Evolutionary conservation across 2,329 filamentous ascomycete species (phyloP), one percentile per base, ranked within the genome.

Genomic region (Sphaerulina vaccinii): DNA sequence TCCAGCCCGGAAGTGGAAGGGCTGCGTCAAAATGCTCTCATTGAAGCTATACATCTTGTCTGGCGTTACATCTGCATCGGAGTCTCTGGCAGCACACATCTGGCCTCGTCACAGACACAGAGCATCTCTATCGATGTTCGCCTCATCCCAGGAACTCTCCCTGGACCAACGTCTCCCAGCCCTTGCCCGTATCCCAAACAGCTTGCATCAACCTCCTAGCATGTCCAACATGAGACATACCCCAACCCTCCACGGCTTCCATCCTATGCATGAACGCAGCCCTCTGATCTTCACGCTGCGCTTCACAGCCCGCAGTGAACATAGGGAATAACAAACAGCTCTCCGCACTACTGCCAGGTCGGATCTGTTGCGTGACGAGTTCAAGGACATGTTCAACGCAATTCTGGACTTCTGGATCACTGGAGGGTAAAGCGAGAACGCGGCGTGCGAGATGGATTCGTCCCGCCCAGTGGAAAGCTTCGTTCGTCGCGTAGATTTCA

Each of bases 221-320:
- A 59, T 58, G 51, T 62, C 76, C 69, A 61, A 86, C 86, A 75
- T 92, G 87, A 55, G 82, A 86, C 81, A 92, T 84, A 3, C 88
- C 88, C 57, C 85, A 84, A 4, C 79, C 81, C 70, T 92, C 87
- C 1, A 89, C 80, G 15, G 78, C 78, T 65, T 76, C 75, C 64
- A 93, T 76, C 41, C 88, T 76, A 59, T 82, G 79, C 62, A 88
- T 72, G 32, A 92, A 81, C 62, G 81, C 76, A 19, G 72, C 71
- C 43, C 83, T 75, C 60, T 86, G 80, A 2, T 69, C 70, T 27
- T 73, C 63, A 42, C 83, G 79, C 49, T 73, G 72, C 1, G 84
- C 82, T 67, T 93, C 87, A 59, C 87, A 91, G 0, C 88, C 89
- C 1, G 88, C 88, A 1, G 87, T 88, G 68, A 93, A 93, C 71